Evolutionary conservation across 1,284 basidiomycete genomes (phyloP).

Genomic region (Taiwanofungus camphoratus): DNA sequence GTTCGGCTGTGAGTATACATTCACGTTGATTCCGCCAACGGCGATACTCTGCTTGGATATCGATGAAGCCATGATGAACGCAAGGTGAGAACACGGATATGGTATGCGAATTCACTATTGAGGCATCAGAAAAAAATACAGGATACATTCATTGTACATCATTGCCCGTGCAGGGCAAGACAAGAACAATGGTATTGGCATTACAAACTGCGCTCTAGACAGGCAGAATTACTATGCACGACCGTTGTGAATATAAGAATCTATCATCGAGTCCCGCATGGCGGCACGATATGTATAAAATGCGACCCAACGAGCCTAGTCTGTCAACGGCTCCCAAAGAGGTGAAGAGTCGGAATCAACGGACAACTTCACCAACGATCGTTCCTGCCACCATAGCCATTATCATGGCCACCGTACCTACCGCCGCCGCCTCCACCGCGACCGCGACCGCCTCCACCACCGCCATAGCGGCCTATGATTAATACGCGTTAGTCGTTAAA

Average conservation of each 20-base stretch:
- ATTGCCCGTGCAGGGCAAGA: too few relatives aligned
- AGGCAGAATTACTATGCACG: constrained; percentile 18
- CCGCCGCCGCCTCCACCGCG: constrained; percentile 35
- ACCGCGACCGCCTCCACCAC: constrained; percentile 30
- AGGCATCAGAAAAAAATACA: too few relatives aligned
- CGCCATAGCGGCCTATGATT: constrained; percentile 25
- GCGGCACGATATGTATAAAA: constrained; percentile 5
- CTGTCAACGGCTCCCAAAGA: background rate
- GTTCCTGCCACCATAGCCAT: constrained; percentile 24
- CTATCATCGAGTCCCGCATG: constrained; percentile 7
- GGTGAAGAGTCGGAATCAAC: background rate
- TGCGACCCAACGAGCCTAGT: background rate
- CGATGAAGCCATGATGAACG: too few relatives aligned
- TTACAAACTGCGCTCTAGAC: constrained; percentile 19
- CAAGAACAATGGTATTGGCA: constrained; percentile 6
- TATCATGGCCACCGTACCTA: constrained; percentile 27
- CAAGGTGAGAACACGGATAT: too few relatives aligned
- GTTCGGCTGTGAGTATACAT: constrained; percentile 33
- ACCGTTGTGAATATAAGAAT: constrained; percentile 11
- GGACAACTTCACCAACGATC: constrained; percentile 26
- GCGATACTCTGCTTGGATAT: constrained; percentile 27
- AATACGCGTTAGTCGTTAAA: background rate
- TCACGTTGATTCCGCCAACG: constrained; percentile 41
- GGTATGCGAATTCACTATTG: too few relatives aligned
- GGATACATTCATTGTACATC: too few relatives aligned